Evolutionary conservation across 208 protist species (phyloP).

Genomic region (Trypanosoma congolense): DNA sequence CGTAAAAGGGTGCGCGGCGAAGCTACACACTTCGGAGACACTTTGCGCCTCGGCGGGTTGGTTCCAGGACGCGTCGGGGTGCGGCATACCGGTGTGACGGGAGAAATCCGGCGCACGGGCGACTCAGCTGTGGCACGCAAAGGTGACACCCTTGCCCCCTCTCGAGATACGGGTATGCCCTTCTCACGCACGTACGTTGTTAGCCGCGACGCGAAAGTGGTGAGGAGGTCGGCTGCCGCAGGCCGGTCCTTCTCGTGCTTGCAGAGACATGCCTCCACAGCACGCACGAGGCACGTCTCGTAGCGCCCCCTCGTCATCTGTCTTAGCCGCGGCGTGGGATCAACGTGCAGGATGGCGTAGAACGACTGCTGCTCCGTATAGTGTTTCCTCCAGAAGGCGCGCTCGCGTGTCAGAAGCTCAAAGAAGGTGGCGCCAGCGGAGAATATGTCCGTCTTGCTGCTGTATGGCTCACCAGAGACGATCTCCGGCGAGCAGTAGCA

Average conservation of each 20-base stretch:
- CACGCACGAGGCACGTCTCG: conserved; percentile 30
- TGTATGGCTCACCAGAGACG: conserved; percentile 83
- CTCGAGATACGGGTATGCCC: conserved; percentile 36
- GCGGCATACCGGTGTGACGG: conserved; percentile 15
- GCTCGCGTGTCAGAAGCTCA: conserved; percentile 66
- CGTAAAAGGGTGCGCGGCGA: not conserved
- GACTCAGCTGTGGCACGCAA: conserved; percentile 4
- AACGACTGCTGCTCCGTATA: conserved; percentile 55
- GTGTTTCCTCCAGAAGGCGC: conserved; percentile 58
- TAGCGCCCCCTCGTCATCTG: conserved; percentile 21
- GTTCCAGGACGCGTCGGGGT: not conserved
- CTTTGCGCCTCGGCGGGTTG: not conserved
- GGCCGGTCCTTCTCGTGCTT: conserved; percentile 54
- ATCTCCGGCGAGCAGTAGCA: conserved; percentile 93
- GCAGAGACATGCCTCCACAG: conserved; percentile 44
- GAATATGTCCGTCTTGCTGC: conserved; percentile 91
- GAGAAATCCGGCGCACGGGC: conserved; percentile 15
- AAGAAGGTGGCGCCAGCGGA: conserved; percentile 86
- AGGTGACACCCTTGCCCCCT: conserved; percentile 7
- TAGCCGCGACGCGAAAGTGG: conserved; percentile 31
- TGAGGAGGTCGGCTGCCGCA: conserved; percentile 53
- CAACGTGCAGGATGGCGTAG: conserved; percentile 36
- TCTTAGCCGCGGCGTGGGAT: conserved; percentile 56
- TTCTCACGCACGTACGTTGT: conserved; percentile 28
- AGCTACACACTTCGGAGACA: conserved; percentile 1